These are phyloP conservation scores for Suillus discolor DNA, from an alignment of 768 basidiomycete genomes.

Conservation along the genomic window DNA sequence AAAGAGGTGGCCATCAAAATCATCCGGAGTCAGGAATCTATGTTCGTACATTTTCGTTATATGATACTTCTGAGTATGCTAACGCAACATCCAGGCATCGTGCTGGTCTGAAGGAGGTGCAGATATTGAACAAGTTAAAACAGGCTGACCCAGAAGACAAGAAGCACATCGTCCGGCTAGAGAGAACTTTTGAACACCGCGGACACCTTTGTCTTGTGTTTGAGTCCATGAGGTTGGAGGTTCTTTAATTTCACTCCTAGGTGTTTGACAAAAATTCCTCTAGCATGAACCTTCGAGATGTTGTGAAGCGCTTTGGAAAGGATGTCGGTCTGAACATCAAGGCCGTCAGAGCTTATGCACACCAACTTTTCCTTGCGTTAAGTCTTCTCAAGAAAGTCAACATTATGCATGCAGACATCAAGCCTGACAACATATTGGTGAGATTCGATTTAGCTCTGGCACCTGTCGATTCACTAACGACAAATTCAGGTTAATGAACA, in stretches of 20 bases:
- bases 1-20: constrained; percentile 98
- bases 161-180: constrained; percentile 92
- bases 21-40: constrained; percentile 92
- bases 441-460: constrained; percentile 30
- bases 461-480: constrained; percentile 19
- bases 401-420: constrained; percentile 98
- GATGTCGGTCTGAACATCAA: constrained; percentile 95
- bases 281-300: constrained; percentile 98
- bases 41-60: constrained; percentile 56
- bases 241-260: not conserved
- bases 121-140: constrained; percentile 83
- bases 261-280: constrained; percentile 15
- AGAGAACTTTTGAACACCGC: constrained; percentile 94
- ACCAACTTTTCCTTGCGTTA: constrained; percentile 91
- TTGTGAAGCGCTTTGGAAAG: constrained; percentile 97
- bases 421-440: constrained; percentile 97
- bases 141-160: constrained; percentile 96
- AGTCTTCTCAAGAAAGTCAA: constrained; percentile 85
- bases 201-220: constrained; percentile 97
- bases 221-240: constrained; percentile 81
- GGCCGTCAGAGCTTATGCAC: constrained; percentile 98
- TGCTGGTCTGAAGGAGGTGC: constrained; percentile 89
- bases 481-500: constrained; percentile 82
- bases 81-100: constrained; percentile 68
- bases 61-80: constrained; percentile 1